Conservation (phyloP, 2,329 filamentous ascomycete species). For the Colletotrichum salicis region DNA sequence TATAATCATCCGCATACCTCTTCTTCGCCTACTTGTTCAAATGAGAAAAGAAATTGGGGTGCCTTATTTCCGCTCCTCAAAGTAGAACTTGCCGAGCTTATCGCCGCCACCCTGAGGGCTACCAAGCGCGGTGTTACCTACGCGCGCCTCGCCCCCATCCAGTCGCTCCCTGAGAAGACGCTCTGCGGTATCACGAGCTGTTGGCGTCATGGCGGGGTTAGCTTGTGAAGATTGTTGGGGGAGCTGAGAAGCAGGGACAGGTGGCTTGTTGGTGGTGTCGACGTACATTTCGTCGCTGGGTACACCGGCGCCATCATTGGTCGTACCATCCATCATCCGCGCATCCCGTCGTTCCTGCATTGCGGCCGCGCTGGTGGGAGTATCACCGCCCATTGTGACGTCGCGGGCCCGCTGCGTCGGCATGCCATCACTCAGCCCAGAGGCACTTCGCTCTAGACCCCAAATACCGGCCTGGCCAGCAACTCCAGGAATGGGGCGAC, state of each 20-base stretch:
- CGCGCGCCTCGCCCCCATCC: constrained; percentile 59
- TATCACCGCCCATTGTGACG: constrained; percentile 48
- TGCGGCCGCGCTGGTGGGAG: constrained; percentile 56
- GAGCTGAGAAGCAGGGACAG: constrained; percentile 56
- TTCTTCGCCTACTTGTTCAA: not conserved
- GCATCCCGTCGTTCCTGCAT: constrained; percentile 68
- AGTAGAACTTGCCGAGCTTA: constrained; percentile 68
- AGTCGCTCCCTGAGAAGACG: constrained; percentile 71
- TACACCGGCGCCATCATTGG: constrained; percentile 61
- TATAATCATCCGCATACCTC: not conserved
- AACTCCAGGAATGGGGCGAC: constrained; percentile 55
- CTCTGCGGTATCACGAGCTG: constrained; percentile 68
- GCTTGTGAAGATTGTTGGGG: constrained; percentile 41
- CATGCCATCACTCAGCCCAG: constrained; percentile 60
- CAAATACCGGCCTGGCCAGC: constrained; percentile 44
- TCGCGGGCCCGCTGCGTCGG: constrained; percentile 48
- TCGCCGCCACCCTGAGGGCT: constrained; percentile 57
- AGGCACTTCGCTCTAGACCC: constrained; percentile 62
- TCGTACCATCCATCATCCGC: constrained; percentile 74
- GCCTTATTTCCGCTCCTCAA: constrained; percentile 59
- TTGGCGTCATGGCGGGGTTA: constrained; percentile 39
- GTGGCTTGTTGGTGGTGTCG: constrained; percentile 72
- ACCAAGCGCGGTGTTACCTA: constrained; percentile 51
- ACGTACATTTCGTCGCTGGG: constrained; percentile 66
- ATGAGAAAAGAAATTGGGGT: not conserved